Evolutionary conservation across 306 rosid species (phyloP).

Genomic region (Potentilla sterilis): DNA sequence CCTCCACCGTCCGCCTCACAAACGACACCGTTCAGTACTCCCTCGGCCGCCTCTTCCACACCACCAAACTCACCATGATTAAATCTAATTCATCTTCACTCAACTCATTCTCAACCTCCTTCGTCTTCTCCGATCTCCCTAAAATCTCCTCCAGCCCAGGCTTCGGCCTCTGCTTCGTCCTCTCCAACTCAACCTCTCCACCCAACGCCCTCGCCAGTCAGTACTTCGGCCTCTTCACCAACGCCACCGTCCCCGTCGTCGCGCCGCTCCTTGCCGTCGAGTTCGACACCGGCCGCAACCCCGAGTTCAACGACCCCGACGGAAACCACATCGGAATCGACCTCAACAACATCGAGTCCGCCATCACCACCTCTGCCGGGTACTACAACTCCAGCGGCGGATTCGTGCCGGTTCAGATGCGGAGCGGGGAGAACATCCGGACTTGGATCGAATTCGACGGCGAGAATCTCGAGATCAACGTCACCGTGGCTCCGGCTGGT

Average conservation of each 20-base stretch:
- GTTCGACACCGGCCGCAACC: conserved; percentile 78
- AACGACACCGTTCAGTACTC: conserved; percentile 64
- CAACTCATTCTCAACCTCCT: conserved; percentile 76
- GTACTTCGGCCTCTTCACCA: conserved; percentile 77
- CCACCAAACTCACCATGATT: conserved; percentile 31
- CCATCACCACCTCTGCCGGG: conserved; percentile 22
- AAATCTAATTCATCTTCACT: conserved; percentile 31
- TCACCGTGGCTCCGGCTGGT: conserved; percentile 61
- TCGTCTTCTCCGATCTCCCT: conserved; percentile 73
- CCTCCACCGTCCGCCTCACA: conserved; percentile 61
- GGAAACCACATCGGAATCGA: conserved; percentile 83
- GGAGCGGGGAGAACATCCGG: conserved; percentile 54
- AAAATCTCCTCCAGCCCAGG: conserved; percentile 63
- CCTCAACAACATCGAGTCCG: conserved; percentile 52
- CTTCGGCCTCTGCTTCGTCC: conserved; percentile 76
- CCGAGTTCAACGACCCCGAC: conserved; percentile 70
- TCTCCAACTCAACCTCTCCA: conserved; percentile 64
- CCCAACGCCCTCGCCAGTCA: conserved; percentile 73
- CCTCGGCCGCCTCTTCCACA: conserved; percentile 62
- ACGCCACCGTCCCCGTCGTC: conserved; percentile 34
- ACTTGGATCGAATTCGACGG: conserved; percentile 89
- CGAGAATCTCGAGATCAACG: conserved; percentile 42
- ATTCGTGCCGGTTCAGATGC: conserved; percentile 60
- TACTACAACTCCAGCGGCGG: conserved; percentile 50
- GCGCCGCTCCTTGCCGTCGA: conserved; percentile 77